Evolutionary conservation across 768 basidiomycete genomes (phyloP).

Genomic region (Filobasidium wieringae): DNA sequence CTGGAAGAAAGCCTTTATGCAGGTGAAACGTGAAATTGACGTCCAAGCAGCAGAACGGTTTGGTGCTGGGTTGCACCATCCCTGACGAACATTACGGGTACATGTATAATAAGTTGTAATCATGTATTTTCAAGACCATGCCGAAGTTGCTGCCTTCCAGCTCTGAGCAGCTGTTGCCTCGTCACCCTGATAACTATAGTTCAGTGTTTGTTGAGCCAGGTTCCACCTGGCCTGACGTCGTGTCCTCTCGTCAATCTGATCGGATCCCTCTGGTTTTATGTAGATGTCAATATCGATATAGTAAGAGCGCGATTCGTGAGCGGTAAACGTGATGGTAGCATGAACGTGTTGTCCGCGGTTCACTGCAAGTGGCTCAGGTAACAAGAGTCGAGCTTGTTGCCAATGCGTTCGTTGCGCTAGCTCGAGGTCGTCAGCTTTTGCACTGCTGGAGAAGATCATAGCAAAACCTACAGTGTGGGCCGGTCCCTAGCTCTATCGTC

Average conservation of each 20-base stretch:
- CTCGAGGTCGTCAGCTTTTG: background rate
- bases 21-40: too few species aligned
- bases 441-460: background rate
- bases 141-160: background rate
- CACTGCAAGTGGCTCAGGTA: conserved; percentile 36
- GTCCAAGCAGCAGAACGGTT: too few species aligned
- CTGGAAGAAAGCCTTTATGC: too few species aligned
- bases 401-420: conserved; percentile 35
- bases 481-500: conserved; percentile 30
- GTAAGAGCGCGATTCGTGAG: conserved; percentile 34
- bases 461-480: conserved; percentile 24
- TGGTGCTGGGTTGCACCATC: too few species aligned
- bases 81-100: too few species aligned
- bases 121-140: background rate
- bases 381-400: conserved; percentile 35
- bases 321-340: conserved; percentile 30
- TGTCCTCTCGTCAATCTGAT: conserved; percentile 4
- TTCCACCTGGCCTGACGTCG: conserved; percentile 24
- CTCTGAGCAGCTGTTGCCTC: background rate
- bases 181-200: conserved; percentile 18
- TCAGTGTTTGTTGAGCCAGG: conserved; percentile 34
- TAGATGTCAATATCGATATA: conserved; percentile 29
- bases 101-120: too few species aligned
- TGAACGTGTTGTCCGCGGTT: conserved; percentile 31
- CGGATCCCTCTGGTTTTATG: conserved; percentile 20